Evolutionary conservation across 1,139 yeast species (phyloP), one percentile per base, ranked within the genome.

Genomic region (Hansenula sp.): DNA sequence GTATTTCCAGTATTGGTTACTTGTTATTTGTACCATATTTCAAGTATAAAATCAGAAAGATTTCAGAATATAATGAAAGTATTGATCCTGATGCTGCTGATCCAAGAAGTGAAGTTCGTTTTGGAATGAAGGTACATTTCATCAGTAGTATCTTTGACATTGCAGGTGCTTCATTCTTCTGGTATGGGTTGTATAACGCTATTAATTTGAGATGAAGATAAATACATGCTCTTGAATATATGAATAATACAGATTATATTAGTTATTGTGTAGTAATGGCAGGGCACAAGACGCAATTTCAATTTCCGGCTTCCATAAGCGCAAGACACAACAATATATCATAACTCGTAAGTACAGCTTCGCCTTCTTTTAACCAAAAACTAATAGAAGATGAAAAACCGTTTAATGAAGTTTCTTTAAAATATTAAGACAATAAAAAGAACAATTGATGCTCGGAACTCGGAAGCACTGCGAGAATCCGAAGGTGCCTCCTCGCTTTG

Each of bases 11-110:
- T 11, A 28, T 48, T 9, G 44, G 43, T 1, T 48, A 43, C 13
- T 38, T 51, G 12, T 19, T 51, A 9, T 44, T 48, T 35, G 47
- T 46, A 7, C 54, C 56, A 28, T 46, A 42, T 37, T 41, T 51
- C 36, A 47, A 47, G 27, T 46, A 43, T 40, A 50, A 47, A 41
- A 40, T 42, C 10, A 38, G 36, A 21, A 38, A 38, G 19, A 46
- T 50, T 21, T 39, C 51, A 3, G 33, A 43, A 13, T 47, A 43
- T 16, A 36, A 41, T 6, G 38, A 41, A 16, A 37, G 34, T 3
- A 41, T 36, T 34, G 39, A 36, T 18, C 32, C 28, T 16, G 41
- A 41, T 5, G 40, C 42, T 7, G 33, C 34, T 7, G 34, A 44
- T 25, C 52, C 54, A 27, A 50, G 45, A 44, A 34, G 30, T 9